Percentiles rank a stretch among this genome's conserved stretches.
These are phyloP conservation scores for Colletotrichum navitas DNA, from an alignment of 2,329 filamentous ascomycete species.

Conservation along the genomic window DNA sequence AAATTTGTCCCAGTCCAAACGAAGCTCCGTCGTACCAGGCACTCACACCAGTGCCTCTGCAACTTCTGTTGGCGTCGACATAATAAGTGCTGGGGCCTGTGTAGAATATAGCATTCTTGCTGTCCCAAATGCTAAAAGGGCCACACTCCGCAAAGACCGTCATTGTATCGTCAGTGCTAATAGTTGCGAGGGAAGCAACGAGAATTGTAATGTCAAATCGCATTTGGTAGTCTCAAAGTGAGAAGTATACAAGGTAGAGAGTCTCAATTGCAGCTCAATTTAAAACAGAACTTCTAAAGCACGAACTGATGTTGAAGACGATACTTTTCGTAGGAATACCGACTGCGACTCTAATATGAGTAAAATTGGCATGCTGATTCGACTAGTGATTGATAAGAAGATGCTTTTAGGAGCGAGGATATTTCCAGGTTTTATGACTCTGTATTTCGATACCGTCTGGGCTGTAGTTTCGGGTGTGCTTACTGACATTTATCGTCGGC, in stretches of 20 bases:
- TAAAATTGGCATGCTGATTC: too few relatives aligned
- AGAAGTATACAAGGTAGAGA: neutral
- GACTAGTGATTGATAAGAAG: too few relatives aligned
- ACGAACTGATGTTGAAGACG: too few relatives aligned
- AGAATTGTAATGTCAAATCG: neutral
- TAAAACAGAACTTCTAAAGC: fast-evolving
- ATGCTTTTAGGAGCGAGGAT: too few relatives aligned
- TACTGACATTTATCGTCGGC: too few relatives aligned
- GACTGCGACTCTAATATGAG: too few relatives aligned
- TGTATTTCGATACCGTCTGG: too few relatives aligned
- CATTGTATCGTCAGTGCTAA: neutral
- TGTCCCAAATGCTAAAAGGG: neutral
- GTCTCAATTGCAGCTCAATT: neutral
- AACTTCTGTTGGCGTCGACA: neutral
- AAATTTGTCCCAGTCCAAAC: neutral
- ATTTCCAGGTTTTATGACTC: too few relatives aligned
- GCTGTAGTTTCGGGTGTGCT: too few relatives aligned
- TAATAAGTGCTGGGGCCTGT: neutral
- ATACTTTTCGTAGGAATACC: too few relatives aligned
- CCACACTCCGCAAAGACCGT: neutral
- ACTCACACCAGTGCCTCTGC: neutral
- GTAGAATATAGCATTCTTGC: neutral
- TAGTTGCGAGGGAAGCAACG: neutral
- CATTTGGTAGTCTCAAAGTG: neutral
- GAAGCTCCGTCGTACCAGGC: neutral